These are phyloP conservation scores for Millerago galiae DNA, from an alignment of 805 yeast species.

Conservation along the genomic window DNA sequence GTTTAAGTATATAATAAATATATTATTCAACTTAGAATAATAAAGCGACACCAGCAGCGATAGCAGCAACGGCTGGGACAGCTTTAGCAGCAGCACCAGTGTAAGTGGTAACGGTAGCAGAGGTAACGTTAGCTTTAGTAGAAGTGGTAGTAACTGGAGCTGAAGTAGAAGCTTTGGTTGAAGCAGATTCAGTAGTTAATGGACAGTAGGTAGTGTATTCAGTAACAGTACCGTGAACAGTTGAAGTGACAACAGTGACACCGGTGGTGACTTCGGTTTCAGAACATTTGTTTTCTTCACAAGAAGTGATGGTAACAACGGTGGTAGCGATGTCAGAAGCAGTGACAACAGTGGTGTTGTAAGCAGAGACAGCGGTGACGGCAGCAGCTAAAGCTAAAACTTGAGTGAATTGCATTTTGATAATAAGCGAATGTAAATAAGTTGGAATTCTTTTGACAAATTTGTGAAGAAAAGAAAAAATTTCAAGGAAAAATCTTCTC, in stretches of 20 bases:
- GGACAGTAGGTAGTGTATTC: constrained; percentile 15
- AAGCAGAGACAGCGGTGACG: constrained; percentile 25
- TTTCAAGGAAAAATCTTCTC: background rate
- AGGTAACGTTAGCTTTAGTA: constrained; percentile 15
- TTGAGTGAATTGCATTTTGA: constrained; percentile 30
- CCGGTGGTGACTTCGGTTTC: constrained; percentile 12
- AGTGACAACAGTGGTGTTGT: constrained; percentile 3
- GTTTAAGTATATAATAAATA: constrained; percentile 4
- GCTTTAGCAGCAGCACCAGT: constrained; percentile 40
- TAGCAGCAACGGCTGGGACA: constrained; percentile 42
- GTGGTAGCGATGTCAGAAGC: constrained; percentile 2
- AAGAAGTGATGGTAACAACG: constrained; percentile 13
- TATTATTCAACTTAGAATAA: constrained; percentile 31
- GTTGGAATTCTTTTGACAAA: constrained; percentile 17
- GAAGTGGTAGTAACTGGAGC: background rate
- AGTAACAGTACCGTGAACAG: constrained; percentile 6
- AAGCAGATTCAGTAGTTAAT: constrained; percentile 7
- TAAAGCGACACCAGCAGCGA: constrained; percentile 45
- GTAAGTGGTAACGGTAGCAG: constrained; percentile 25
- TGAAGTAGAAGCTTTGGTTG: background rate
- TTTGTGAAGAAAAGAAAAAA: background rate
- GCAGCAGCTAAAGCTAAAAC: constrained; percentile 23
- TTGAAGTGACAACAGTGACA: constrained; percentile 11
- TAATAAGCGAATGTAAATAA: constrained; percentile 23
- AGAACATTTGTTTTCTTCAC: constrained; percentile 10